phyloP scores from a whole-genome alignment of 208 protist genomes.

The Giardia muris region DNA sequence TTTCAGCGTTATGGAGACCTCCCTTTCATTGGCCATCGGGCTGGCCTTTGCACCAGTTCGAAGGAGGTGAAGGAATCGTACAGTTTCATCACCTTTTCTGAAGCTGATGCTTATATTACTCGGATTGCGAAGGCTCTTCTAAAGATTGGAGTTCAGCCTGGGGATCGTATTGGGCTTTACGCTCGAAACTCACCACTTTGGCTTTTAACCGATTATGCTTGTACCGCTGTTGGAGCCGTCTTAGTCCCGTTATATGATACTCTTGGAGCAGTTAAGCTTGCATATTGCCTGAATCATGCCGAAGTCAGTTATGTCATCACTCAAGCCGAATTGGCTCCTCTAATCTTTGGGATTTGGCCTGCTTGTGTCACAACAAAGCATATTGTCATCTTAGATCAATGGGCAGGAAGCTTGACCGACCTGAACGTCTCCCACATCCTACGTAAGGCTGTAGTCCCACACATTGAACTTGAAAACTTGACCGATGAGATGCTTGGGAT shows the following conservation, averaged over 20 bases:
- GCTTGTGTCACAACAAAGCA: too few species aligned
- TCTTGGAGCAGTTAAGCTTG: not conserved
- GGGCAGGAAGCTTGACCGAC: not conserved
- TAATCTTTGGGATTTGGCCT: not conserved
- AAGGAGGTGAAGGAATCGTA: not conserved
- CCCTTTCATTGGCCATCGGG: not conserved
- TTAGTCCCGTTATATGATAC: conserved; percentile 22
- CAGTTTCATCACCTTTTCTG: not conserved
- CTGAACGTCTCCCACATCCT: not conserved
- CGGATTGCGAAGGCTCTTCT: not conserved
- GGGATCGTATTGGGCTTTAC: not conserved
- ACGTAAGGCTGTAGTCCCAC: not conserved
- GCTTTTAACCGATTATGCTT: conserved; percentile 13
- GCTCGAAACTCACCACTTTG: conserved; percentile 24
- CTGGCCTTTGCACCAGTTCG: not conserved
- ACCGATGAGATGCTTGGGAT: not conserved
- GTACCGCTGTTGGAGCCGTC: not conserved
- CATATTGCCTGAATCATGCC: conserved; percentile 14
- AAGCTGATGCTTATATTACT: not conserved
- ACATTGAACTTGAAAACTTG: not conserved
- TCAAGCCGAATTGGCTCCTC: not conserved
- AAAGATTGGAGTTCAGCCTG: not conserved
- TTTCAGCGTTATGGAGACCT: not conserved
- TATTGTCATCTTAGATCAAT: not conserved
- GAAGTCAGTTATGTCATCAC: not conserved